Evolutionary conservation across 371 early-diverging fungal species (phyloP).

Genomic region (Capniomyces stellatus): DNA sequence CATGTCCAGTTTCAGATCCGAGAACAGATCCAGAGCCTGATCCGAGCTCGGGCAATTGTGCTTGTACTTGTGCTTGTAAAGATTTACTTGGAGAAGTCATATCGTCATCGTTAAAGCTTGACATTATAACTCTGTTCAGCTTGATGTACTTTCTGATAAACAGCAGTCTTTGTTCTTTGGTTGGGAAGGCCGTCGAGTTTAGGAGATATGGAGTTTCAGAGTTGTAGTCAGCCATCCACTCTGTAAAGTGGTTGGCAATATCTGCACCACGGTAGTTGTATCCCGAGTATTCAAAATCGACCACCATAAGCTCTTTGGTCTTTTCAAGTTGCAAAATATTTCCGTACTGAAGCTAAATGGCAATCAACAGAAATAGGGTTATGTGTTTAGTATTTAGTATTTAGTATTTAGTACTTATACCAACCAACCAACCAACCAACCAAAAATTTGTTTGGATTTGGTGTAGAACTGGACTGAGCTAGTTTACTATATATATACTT

Average conservation of each 20-base stretch:
- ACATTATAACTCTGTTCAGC: background rate
- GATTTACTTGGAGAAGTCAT: conserved; percentile 3
- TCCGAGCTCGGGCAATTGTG: too few relatives aligned
- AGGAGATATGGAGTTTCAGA: conserved; percentile 29
- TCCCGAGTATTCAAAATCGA: conserved; percentile 78
- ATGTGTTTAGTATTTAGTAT: too few relatives aligned
- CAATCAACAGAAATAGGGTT: too few relatives aligned
- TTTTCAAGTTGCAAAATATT: conserved; percentile 43
- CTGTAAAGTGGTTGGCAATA: conserved; percentile 79
- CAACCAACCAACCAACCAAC: too few relatives aligned
- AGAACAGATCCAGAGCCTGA: too few relatives aligned
- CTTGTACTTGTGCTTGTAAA: too few relatives aligned
- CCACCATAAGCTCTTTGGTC: conserved; percentile 40
- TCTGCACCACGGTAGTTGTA: conserved; percentile 68
- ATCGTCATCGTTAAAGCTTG: background rate
- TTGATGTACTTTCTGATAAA: conserved; percentile 51
- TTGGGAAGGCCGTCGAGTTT: conserved; percentile 33
- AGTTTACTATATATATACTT: too few relatives aligned
- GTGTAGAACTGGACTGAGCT: too few relatives aligned
- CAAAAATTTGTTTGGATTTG: too few relatives aligned
- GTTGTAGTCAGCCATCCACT: conserved; percentile 74
- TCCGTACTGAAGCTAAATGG: conserved; percentile 56
- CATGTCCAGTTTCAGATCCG: too few relatives aligned
- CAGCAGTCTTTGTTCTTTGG: conserved; percentile 27
- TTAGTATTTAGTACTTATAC: too few relatives aligned